A percentile compares a stretch with the other conserved stretches of the same genome.
Conservation (phyloP, 768 basidiomycete species). For the Amanita exitialis region DNA sequence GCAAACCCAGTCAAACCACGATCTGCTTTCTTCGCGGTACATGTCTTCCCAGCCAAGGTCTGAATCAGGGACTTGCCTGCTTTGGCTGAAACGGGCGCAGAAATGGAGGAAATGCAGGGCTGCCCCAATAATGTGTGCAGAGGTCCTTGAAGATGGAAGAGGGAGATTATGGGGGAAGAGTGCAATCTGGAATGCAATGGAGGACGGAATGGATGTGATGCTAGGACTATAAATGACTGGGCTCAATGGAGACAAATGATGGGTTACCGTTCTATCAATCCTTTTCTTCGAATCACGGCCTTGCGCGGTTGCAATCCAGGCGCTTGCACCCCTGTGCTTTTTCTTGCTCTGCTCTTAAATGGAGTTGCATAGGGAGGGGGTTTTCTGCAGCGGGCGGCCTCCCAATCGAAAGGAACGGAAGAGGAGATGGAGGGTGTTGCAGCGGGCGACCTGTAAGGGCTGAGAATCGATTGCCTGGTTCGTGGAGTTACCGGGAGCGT, state of each 20-base stretch:
- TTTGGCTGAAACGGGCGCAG: conserved; percentile 48
- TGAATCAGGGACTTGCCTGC: conserved; percentile 47
- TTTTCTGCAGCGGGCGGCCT: conserved; percentile 59
- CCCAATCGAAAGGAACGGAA: conserved; percentile 79
- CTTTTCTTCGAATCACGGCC: conserved; percentile 54
- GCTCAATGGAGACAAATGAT: conserved; percentile 1
- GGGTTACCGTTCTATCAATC: conserved; percentile 48
- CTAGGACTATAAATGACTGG: conserved; percentile 23
- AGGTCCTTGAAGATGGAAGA: conserved; percentile 54
- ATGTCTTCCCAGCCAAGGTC: conserved; percentile 76
- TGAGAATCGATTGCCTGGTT: conserved; percentile 36
- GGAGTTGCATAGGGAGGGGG: conserved; percentile 71
- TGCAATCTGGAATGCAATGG: conserved; percentile 68
- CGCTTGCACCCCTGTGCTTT: conserved; percentile 24
- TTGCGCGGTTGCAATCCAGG: conserved; percentile 33
- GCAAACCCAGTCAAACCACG: conserved; percentile 79
- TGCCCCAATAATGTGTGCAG: conserved; percentile 57
- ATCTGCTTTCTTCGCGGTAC: conserved; percentile 51
- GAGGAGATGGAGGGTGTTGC: conserved; percentile 67
- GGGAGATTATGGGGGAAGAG: conserved; percentile 78
- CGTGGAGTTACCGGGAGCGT: conserved; percentile 30
- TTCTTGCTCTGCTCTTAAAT: conserved; percentile 32
- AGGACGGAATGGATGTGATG: conserved; percentile 55
- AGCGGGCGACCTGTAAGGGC: conserved; percentile 48
- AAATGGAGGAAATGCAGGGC: conserved; percentile 61